Conservation (phyloP, 129 eudicot genomes). For the Pittosporum tobira region DNA sequence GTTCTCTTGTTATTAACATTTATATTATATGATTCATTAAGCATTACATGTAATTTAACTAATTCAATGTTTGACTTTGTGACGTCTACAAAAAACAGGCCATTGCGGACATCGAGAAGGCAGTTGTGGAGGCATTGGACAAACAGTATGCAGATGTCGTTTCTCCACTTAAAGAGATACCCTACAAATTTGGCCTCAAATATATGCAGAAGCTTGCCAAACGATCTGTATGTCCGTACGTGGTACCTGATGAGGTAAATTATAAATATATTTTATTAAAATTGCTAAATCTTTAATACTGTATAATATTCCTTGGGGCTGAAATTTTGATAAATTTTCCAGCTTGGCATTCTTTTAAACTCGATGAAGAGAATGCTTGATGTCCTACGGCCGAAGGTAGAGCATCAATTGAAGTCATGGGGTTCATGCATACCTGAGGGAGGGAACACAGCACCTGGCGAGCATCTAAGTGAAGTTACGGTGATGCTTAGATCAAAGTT, state of each 20-base stretch:
- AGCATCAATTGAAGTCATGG: constrained; percentile 65
- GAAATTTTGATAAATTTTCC: neutral
- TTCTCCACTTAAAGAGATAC: constrained; percentile 58
- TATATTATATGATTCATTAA: neutral
- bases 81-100: constrained; percentile 27
- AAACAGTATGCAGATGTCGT: constrained; percentile 56
- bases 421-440: constrained; percentile 70
- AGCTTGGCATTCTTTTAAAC: constrained; percentile 83
- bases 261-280: neutral
- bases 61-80: neutral
- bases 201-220: constrained; percentile 61
- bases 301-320: neutral
- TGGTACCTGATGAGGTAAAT: constrained; percentile 58
- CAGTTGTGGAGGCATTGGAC: constrained; percentile 48
- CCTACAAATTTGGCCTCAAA: constrained; percentile 56
- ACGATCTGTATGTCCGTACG: constrained; percentile 41
- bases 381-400: constrained; percentile 63
- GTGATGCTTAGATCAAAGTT: constrained; percentile 83
- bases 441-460: constrained; percentile 65
- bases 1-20: neutral
- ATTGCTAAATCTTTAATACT: neutral
- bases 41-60: neutral
- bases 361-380: constrained; percentile 83
- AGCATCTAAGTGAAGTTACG: constrained; percentile 76
- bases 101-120: constrained; percentile 57